Evolutionary conservation across 441 rosid species (phyloP).

Genomic region (Adansonia grandidieri): DNA sequence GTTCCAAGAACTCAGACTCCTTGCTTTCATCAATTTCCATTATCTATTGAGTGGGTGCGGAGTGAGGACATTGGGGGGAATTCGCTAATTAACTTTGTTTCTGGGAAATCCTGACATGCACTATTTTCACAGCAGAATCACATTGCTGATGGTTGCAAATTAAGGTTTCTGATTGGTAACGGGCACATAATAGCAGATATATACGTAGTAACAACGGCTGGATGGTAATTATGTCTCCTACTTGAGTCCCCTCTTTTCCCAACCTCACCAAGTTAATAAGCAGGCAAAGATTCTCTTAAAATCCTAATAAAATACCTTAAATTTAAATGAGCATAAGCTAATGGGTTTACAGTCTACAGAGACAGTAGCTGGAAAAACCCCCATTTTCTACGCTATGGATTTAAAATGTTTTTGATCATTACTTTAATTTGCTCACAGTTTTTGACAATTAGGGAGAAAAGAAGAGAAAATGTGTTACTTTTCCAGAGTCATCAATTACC

Average conservation of each 20-base stretch:
- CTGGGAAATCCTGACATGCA: not conserved
- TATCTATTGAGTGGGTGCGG: not conserved
- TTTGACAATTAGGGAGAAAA: not conserved
- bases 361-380: not conserved
- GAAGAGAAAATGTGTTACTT: not conserved
- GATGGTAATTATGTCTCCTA: not conserved
- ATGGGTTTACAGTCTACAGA: too few relatives aligned
- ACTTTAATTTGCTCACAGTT: not conserved
- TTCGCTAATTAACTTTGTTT: conserved; percentile 4
- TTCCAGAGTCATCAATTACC: not conserved
- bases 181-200: not conserved
- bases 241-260: not conserved
- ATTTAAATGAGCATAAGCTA: not conserved
- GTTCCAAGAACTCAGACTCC: not conserved
- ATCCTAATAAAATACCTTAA: not conserved
- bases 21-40: not conserved
- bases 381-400: not conserved
- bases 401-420: not conserved
- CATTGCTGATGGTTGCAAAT: not conserved
- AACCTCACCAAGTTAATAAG: not conserved
- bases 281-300: not conserved
- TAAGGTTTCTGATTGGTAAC: not conserved
- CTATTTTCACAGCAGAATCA: not conserved
- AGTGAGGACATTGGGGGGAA: not conserved
- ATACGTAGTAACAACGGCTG: not conserved